Conservation (phyloP, 805 yeast genomes). For the Candida arabinofermentans region DNA sequence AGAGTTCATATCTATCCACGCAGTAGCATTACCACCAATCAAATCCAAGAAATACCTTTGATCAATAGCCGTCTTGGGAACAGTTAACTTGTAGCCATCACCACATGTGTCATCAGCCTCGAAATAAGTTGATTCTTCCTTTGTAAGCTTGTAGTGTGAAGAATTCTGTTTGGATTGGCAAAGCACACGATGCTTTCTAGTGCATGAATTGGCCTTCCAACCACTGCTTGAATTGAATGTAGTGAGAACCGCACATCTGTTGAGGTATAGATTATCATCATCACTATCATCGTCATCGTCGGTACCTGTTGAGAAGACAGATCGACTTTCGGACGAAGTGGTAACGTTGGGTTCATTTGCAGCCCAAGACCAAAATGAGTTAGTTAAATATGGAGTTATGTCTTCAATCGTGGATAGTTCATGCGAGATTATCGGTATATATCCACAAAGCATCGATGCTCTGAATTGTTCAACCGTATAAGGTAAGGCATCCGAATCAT, state of each 20-base stretch:
- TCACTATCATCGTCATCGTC: slow-evolving; percentile 6
- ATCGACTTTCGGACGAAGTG: not conserved
- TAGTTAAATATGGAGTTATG: slow-evolving; percentile 30
- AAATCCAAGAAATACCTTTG: slow-evolving; percentile 28
- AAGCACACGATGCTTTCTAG: slow-evolving; percentile 43
- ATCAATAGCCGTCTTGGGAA: slow-evolving; percentile 50
- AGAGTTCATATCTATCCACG: slow-evolving; percentile 84
- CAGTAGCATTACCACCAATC: slow-evolving; percentile 30
- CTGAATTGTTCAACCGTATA: slow-evolving; percentile 38
- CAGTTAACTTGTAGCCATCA: slow-evolving; percentile 35
- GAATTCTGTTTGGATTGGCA: slow-evolving; percentile 46
- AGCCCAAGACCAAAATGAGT: slow-evolving; percentile 74
- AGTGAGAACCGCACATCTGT: slow-evolving; percentile 39
- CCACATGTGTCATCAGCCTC: slow-evolving; percentile 32
- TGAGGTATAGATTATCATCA: slow-evolving; percentile 18
- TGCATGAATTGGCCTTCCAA: slow-evolving; percentile 70
- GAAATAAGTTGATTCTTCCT: slow-evolving; percentile 39
- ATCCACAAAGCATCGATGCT: slow-evolving; percentile 51
- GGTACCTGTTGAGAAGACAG: no score
- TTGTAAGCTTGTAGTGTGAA: slow-evolving; percentile 41
- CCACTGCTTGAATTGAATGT: slow-evolving; percentile 33
- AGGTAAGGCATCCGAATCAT: slow-evolving; percentile 34
- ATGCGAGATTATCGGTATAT: slow-evolving; percentile 57
- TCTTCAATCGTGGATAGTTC: slow-evolving; percentile 24
- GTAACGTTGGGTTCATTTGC: slow-evolving; percentile 44